Evolutionary conservation across 2,329 filamentous ascomycete species (phyloP), one percentile per base, ranked within the genome.

Genomic region (Verticillium zaregamsianum): DNA sequence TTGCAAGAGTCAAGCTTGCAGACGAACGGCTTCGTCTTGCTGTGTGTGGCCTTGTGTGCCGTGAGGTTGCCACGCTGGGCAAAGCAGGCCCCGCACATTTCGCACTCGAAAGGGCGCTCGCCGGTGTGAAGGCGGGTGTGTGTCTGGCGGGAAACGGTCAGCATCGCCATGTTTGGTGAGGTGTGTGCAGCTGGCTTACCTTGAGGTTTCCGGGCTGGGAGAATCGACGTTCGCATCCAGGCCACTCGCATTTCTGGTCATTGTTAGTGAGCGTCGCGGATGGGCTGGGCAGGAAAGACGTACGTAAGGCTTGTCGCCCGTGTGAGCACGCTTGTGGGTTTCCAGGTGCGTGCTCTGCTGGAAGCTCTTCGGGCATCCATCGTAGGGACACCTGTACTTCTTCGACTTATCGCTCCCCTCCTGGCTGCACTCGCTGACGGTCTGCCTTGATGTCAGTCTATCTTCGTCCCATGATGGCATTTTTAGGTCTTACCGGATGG

Each of bases 121-220:
- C 93, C 92, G 3, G 91, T 93, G 77, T 97, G 94, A 56, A 92
- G 86, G 64, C 92, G 86, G 73, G 93, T 88, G 74, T 97, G 94
- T 11, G 92, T 96, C 87, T 35, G 33, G 33, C 9, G 3, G 14
- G 0, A 9, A 9, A 14, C 1, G 7, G 14, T 35, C 33, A 35
- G 33, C 4, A 9, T 35, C 14, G 11, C 33, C 7, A 5, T 4
- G 3, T 35, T 7, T 25, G 25, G 9, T 5, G n/a, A 6, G 3
- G 23, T 8, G 9, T 15, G 8, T 8, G 28, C 70, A 80, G 69
- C 33, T 35, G 14, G 33, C 33, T 35, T 77, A 92, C 90, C 80
- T 93, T 95, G 57, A 97, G 82, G 71, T 98, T 98, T 12, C 94
- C 94, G 8, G 92, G 82, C 74, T 97, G 94, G 15, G 92, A 95